Conservation (phyloP, 257 asterid genomes). For the Solanum okadae region DNA sequence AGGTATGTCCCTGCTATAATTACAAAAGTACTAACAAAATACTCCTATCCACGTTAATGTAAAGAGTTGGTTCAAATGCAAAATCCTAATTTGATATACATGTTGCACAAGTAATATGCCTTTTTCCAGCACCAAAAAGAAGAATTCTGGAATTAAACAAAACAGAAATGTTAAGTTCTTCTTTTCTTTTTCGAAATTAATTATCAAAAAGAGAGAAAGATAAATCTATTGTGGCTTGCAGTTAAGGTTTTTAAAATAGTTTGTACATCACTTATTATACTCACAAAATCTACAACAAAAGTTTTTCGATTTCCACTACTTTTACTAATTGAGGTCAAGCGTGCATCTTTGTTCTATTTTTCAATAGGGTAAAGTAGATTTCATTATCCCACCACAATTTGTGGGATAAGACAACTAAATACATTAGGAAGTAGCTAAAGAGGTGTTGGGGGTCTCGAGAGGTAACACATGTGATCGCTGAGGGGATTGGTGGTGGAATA, state of each 20-base stretch:
- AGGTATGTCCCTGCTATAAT: constrained; percentile 33
- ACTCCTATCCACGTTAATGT: not conserved
- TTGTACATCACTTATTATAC: not conserved
- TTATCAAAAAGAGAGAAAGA: not conserved
- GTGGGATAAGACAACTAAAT: not conserved
- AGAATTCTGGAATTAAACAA: not conserved
- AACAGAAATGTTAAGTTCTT: not conserved
- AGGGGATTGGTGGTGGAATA: not conserved
- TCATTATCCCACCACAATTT: not conserved
- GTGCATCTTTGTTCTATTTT: not conserved
- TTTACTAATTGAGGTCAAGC: not conserved
- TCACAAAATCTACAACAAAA: not conserved
- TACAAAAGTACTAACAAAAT: not conserved
- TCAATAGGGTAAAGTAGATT: not conserved
- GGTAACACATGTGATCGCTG: not conserved
- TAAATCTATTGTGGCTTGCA: not conserved
- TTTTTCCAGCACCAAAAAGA: not conserved
- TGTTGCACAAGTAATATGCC: not conserved
- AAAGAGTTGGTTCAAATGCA: not conserved
- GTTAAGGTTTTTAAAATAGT: not conserved
- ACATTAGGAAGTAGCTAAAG: not conserved
- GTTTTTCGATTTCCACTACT: not conserved
- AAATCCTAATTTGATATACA: not conserved
- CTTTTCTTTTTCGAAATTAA: not conserved
- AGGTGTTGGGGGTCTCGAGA: not conserved